Evolutionary conservation across 192 early-diverging fungal species (phyloP), one percentile per base, ranked within the genome.

Genomic region (Backusella westeae): DNA sequence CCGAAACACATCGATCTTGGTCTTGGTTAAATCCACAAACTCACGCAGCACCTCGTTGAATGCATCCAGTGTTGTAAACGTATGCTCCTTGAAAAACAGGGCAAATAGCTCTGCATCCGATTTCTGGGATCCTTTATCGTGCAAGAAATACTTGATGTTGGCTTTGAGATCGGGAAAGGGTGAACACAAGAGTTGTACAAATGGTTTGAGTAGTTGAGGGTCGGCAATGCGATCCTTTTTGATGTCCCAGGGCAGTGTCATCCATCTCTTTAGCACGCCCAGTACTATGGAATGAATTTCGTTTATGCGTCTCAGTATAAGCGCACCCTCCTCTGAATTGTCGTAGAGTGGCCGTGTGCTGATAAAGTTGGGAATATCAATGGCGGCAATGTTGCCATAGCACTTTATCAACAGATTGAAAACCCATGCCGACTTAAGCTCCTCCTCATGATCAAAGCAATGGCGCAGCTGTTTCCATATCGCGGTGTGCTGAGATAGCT

Each of bases 401-500:
- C 71, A 63, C 39, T 73, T 53, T 23, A 78, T 53, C 15, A 78
- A 17, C n/a, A 53, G 32, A 5, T 65, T 44, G 10, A 72, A 19
- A 0, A 73, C 32, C 39, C 70, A 44, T 4, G 70, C 26, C 3
- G 44, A 49, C 14, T 66, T 35, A 12, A 42, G 29, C 2, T 15
- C 46, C 0, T 35, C 42, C n/a, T 35, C 44, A 8, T 68, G 34
- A 14, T 63, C 63, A 9, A 67, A 38, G 1, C 42, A 49, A 10
- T 29, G 23, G 5, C 77, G 56, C 2, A 78, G 21, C 1, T 38
- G 49, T 26, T 72, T 78, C 77, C 77, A 78, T 3, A 78, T 29
- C 14, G 36, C 17, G 26, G 14, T 44, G 5, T 56, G 32, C 12
- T 56, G 53, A 8, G 56, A 32, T 29, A 39, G 6, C 1, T n/a